Evolutionary conservation across 768 basidiomycete genomes (phyloP), one percentile per base, ranked within the genome.

Genomic region (Obba rivulosa): DNA sequence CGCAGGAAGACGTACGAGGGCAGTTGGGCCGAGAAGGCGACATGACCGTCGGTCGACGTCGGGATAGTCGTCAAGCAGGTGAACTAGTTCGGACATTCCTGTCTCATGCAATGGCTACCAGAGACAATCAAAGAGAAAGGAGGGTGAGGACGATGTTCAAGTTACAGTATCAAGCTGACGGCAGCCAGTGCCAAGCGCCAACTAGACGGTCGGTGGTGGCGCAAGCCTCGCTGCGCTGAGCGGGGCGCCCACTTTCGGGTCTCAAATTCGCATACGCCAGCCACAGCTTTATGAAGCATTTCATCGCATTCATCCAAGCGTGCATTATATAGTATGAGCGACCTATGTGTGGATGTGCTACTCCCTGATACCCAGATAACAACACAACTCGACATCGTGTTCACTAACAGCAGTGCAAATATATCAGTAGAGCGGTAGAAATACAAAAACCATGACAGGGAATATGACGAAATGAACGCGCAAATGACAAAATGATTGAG

Each of bases 11-110:
- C 75, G 55, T 54, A 68, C 67, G 57, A 77, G 66, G 8, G 72
- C 76, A 28, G 75, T 73, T 0, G 73, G 74, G 11, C 78, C 75
- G 35, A 78, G 62, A 7, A 76, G 69, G 49, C 62, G 61, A 62
- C 73, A 79, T 53, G 65, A 63, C 25, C 59, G 68, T 49, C 66
- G 66, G 59, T 78, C 75, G 41, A 77, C 60, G 17, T 59, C 61
- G 2, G 72, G 66, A 0, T 66, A 56, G 18, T 70, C 65, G 10
- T 64, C 62, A n/a, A 66, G 60, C 3, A 64, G 42, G 34, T 59
- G 18, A 3, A 18, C 7, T n/a, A 39, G 28, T 36, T 41, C 46
- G n/a, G 37, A n/a, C 46, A 47, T 47, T 16, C 20, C 8, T 4
- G 13, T 17, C 11, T 25, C 28, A 31, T 31, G 28, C 28, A 24